phyloP scores from a whole-genome alignment of 345 rosid genomes.

The Conringia planisiliqua region DNA sequence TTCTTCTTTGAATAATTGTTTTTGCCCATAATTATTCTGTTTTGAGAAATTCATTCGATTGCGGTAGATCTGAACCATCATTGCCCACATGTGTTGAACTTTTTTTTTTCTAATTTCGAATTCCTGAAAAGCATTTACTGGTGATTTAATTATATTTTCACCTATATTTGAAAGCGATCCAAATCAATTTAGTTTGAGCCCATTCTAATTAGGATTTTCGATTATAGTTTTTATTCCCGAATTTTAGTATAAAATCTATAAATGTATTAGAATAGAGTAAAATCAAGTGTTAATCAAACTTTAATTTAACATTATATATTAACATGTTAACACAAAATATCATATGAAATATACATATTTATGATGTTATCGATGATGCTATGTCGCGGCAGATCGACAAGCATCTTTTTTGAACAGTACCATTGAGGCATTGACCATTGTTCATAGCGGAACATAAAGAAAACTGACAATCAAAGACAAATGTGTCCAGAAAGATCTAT shows the following conservation, averaged over 20 bases:
- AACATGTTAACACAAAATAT: neutral
- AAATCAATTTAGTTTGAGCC: too few relatives aligned
- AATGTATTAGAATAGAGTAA: neutral
- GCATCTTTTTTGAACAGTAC: neutral
- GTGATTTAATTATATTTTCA: neutral
- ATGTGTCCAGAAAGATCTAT: neutral
- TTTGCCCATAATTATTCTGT: slow-evolving; percentile 14
- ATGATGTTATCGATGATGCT: neutral
- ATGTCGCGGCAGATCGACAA: neutral
- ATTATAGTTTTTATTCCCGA: too few relatives aligned
- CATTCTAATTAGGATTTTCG: too few relatives aligned
- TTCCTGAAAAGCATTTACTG: neutral
- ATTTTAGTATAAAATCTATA: neutral
- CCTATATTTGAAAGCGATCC: too few relatives aligned
- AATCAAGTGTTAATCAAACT: neutral
- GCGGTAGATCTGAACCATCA: slow-evolving; percentile 31
- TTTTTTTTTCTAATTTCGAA: neutral
- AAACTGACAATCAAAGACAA: neutral
- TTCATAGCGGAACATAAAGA: neutral
- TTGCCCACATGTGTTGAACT: slow-evolving; percentile 26
- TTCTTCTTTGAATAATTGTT: neutral
- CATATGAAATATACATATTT: neutral
- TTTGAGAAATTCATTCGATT: slow-evolving; percentile 12
- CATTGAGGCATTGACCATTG: neutral
- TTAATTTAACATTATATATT: too few relatives aligned